These are phyloP conservation scores for Cladophialophora yegresii DNA, from an alignment of 2,329 filamentous ascomycete genomes.

Conservation along the genomic window DNA sequence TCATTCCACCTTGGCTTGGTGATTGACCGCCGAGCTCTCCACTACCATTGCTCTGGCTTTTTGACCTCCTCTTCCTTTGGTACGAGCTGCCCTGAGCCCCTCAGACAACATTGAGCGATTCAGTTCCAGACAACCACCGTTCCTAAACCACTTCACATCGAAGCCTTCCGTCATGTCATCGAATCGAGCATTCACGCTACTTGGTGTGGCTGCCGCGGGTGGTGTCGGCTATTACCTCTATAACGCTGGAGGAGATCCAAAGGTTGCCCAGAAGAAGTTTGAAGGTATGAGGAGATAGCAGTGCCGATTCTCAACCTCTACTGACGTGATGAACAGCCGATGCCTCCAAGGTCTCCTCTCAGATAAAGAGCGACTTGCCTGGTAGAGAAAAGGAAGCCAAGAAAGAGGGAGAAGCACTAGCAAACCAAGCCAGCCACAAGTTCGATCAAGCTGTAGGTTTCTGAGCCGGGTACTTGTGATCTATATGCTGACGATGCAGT, in stretches of 20 bases:
- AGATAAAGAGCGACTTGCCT: slow-evolving; percentile 67
- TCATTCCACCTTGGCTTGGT: slow-evolving; percentile 16
- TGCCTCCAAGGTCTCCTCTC: slow-evolving; percentile 66
- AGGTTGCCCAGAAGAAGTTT: slow-evolving; percentile 80
- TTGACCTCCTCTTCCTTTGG: background rate
- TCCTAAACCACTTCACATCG: slow-evolving; percentile 30
- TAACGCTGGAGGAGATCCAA: slow-evolving; percentile 75
- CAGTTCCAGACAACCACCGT: slow-evolving; percentile 29
- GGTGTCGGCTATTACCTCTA: slow-evolving; percentile 90
- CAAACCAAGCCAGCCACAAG: slow-evolving; percentile 64
- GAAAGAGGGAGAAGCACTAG: slow-evolving; percentile 64
- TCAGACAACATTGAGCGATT: slow-evolving; percentile 33
- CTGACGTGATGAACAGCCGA: slow-evolving; percentile 63
- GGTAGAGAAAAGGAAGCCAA: slow-evolving; percentile 63
- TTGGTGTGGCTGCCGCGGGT: slow-evolving; percentile 66
- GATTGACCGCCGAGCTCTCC: slow-evolving; percentile 5
- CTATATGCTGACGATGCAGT: slow-evolving; percentile 35
- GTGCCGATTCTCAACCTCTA: background rate
- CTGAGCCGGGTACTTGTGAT: background rate
- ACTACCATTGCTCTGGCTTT: slow-evolving; percentile 2
- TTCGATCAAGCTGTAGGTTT: slow-evolving; percentile 68
- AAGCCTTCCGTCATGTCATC: slow-evolving; percentile 35
- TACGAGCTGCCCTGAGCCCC: background rate
- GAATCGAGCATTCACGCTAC: slow-evolving; percentile 42
- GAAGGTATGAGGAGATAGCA: slow-evolving; percentile 66